These are phyloP conservation scores for Breynia disticha DNA, from an alignment of 441 rosid genomes.

Conservation along the genomic window DNA sequence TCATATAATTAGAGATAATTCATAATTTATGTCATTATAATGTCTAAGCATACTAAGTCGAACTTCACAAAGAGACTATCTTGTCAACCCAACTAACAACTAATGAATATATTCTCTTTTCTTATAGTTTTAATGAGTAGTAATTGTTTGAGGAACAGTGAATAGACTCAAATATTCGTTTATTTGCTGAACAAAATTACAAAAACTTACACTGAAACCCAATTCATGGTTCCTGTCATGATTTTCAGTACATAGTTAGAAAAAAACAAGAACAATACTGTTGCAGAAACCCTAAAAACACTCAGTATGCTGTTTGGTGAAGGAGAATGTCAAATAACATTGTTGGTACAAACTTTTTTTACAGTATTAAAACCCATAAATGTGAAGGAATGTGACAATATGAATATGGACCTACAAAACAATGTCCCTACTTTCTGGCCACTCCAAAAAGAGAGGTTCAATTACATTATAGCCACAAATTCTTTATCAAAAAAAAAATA, in stretches of 20 bases:
- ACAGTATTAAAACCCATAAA: slow-evolving; percentile 10
- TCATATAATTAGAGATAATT: too few species aligned
- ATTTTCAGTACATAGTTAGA: slow-evolving; percentile 7
- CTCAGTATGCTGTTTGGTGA: slow-evolving; percentile 22
- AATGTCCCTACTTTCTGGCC: slow-evolving; percentile 6
- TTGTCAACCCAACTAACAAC: too few species aligned
- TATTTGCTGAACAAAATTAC: slow-evolving; percentile 5
- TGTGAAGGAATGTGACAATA: slow-evolving; percentile 8
- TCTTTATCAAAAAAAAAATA: neutral
- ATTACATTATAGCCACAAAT: slow-evolving; percentile 16
- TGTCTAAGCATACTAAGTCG: too few species aligned
- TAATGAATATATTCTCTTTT: too few species aligned
- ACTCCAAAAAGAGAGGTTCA: slow-evolving; percentile 11
- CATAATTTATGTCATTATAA: too few species aligned
- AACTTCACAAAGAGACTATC: too few species aligned
- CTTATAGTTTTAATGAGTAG: too few species aligned
- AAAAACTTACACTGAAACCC: slow-evolving; percentile 5
- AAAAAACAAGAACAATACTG: slow-evolving; percentile 17
- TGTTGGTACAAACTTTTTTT: neutral
- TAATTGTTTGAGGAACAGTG: too few species aligned
- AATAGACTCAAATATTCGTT: too few species aligned
- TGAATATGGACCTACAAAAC: slow-evolving; percentile 14
- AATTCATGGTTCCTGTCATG: slow-evolving; percentile 11
- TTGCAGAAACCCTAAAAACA: slow-evolving; percentile 9
- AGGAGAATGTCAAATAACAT: slow-evolving; percentile 2